Conservation (phyloP, 345 rosid genomes). For the Gossypium arboreum region DNA sequence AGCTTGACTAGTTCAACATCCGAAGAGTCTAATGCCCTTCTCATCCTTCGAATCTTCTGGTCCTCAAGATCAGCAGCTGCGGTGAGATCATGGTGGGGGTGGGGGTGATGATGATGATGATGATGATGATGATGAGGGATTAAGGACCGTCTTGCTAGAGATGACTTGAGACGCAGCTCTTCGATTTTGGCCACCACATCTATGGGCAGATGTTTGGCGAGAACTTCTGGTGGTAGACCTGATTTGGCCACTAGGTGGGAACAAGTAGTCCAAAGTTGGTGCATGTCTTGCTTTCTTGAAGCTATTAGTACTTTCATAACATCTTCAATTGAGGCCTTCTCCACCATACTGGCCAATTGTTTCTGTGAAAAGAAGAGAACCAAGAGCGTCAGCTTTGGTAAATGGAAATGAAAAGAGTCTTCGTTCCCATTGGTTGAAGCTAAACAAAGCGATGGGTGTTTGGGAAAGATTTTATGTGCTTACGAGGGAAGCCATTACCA, state of each 20-base stretch:
- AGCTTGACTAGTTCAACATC: conserved; percentile 95
- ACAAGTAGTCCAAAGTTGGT: conserved; percentile 92
- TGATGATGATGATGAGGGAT: conserved; percentile 48
- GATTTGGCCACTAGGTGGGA: conserved; percentile 97
- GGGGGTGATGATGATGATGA: conserved; percentile 39
- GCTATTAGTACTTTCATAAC: conserved; percentile 96
- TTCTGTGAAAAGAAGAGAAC: conserved; percentile 43
- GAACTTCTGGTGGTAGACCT: conserved; percentile 87
- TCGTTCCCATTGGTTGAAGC: conserved; percentile 11
- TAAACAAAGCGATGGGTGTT: conserved; percentile 6
- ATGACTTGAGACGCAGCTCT: conserved; percentile 84
- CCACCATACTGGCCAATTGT: conserved; percentile 92
- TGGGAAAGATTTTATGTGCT: conserved; percentile 26
- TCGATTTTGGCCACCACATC: conserved; percentile 92
- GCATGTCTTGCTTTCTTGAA: conserved; percentile 96
- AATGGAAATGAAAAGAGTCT: background rate
- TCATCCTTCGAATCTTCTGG: conserved; percentile 90
- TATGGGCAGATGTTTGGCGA: conserved; percentile 83
- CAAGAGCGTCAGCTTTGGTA: background rate
- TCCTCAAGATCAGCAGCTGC: conserved; percentile 81
- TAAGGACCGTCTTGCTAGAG: conserved; percentile 61
- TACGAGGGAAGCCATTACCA: conserved; percentile 48
- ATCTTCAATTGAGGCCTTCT: conserved; percentile 95
- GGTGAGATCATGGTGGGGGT: conserved; percentile 44
- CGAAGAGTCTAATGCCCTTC: conserved; percentile 89